These are phyloP conservation scores for Candida buenavistaensis DNA, from an alignment of 1,139 yeast species.

Conservation along the genomic window DNA sequence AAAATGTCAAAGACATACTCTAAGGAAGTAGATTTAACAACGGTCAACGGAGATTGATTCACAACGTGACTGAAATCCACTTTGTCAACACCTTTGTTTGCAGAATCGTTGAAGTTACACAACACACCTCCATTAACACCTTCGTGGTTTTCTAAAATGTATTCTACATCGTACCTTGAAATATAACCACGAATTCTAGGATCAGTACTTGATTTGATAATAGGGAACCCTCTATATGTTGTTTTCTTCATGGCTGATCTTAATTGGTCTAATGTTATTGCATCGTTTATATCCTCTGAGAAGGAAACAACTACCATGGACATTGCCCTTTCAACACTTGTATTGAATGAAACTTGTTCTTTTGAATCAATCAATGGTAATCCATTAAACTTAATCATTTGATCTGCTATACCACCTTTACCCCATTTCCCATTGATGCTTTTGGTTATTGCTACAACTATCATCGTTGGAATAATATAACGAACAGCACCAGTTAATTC, in stretches of 20 bases:
- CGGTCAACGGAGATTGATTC: slow-evolving; percentile 64
- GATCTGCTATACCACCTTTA: slow-evolving; percentile 88
- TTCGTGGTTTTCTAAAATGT: slow-evolving; percentile 19
- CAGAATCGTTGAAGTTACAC: slow-evolving; percentile 21
- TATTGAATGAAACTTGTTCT: slow-evolving; percentile 60
- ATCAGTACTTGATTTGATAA: slow-evolving; percentile 33
- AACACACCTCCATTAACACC: slow-evolving; percentile 17
- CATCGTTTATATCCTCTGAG: slow-evolving; percentile 34
- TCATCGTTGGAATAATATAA: slow-evolving; percentile 92
- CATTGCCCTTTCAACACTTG: slow-evolving; percentile 68
- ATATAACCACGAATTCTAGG: slow-evolving; percentile 41
- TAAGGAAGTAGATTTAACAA: slow-evolving; percentile 54
- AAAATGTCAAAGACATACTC: slow-evolving; percentile 70
- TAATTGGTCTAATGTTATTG: slow-evolving; percentile 35
- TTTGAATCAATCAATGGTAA: slow-evolving; percentile 80
- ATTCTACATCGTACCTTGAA: slow-evolving; percentile 33
- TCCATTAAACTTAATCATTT: slow-evolving; percentile 87
- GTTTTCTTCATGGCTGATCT: slow-evolving; percentile 39
- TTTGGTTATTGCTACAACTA: slow-evolving; percentile 90
- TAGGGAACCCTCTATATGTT: slow-evolving; percentile 56
- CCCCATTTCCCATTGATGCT: slow-evolving; percentile 76
- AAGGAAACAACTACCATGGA: slow-evolving; percentile 51
- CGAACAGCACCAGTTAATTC: slow-evolving; percentile 93
- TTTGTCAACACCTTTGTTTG: slow-evolving; percentile 13
- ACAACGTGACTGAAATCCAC: slow-evolving; percentile 45